Evolutionary conservation across 2,329 filamentous ascomycete species (phyloP), one percentile per base, ranked within the genome.

Genomic region (Cryphonectria naterciae): DNA sequence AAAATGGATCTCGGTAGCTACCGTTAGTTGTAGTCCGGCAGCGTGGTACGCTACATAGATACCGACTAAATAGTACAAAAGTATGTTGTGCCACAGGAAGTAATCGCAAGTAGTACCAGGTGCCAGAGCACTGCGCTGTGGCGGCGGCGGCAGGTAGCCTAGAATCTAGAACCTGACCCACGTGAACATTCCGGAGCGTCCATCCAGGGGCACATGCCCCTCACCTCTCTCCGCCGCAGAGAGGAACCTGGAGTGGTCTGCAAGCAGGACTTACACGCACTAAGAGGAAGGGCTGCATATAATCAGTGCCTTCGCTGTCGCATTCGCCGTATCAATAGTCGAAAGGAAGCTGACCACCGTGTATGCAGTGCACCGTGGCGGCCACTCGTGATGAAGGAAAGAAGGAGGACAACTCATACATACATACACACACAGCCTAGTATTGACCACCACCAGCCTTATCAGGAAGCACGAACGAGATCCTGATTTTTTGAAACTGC

Each of bases 361-460:
- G 8, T 22, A 19, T 39, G 58, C 46, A 49, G 19, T 61, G 58
- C 58, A 39, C 35, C 22, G 35, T n/a, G 32, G 35, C 58, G 54
- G 28, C 54, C 15, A 32, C 11, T 32, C 54, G 28, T 32, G 54
- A 35, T 37, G 65, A 65, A 10, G 49, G 13, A 46, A n/a, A 10
- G 32, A 28, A 32, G 28, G 5, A 49, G 62, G 62, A 32, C 62
- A 35, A 49, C 5, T 41, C 25, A 37, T 22, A 22, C 19, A 60
- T 17, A 19, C 43, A 46, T 7, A 49, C 46, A n/a, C 17, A 22
- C 37, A 13, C 13, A 8, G 13, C 22, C n/a, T 35, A 54, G 17
- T 10, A 28, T 54, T 13, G n/a, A 41, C 17, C 58, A 68, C 60
- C 67, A 68, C 67, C 67, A 63, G 41, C 60, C 58, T 11, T n/a